A percentile compares a stretch with the other conserved stretches of the same genome.
Conservation (phyloP, 805 yeast species). For the Pichia thaimueangensis region DNA sequence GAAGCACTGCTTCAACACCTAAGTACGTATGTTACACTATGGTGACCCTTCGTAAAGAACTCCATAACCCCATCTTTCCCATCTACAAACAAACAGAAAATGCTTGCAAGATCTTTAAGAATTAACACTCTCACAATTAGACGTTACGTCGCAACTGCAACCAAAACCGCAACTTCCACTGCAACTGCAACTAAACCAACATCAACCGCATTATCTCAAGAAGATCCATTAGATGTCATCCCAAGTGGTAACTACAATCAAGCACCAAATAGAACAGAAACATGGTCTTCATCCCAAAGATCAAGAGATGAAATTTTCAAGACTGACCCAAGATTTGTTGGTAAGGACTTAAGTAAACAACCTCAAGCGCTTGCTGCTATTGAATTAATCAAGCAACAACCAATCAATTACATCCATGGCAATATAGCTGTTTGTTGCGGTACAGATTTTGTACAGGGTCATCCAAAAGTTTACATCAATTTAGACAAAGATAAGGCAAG, state of each 20-base stretch:
- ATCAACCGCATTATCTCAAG: conserved; percentile 11
- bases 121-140: conserved; percentile 2
- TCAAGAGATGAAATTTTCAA: conserved; percentile 50
- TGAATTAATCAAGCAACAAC: conserved; percentile 70
- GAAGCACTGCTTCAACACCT: no score
- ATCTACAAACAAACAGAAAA: no score
- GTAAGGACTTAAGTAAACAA: conserved; percentile 58
- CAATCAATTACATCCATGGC: conserved; percentile 52
- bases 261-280: conserved; percentile 66
- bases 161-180: conserved; percentile 13
- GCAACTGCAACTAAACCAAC: conserved; percentile 8
- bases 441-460: conserved; percentile 71
- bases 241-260: conserved; percentile 32
- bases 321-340: conserved; percentile 60
- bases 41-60: no score
- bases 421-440: conserved; percentile 81
- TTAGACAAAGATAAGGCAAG: conserved; percentile 68
- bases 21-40: no score
- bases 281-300: conserved; percentile 71
- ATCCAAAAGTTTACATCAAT: conserved; percentile 76
- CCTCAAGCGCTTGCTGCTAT: conserved; percentile 83
- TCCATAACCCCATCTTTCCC: background rate
- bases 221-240: conserved; percentile 15
- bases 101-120: conserved; percentile 1
- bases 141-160: conserved; percentile 15